phyloP scores from a whole-genome alignment of 306 rosid genomes.

The Pyrus communis region DNA sequence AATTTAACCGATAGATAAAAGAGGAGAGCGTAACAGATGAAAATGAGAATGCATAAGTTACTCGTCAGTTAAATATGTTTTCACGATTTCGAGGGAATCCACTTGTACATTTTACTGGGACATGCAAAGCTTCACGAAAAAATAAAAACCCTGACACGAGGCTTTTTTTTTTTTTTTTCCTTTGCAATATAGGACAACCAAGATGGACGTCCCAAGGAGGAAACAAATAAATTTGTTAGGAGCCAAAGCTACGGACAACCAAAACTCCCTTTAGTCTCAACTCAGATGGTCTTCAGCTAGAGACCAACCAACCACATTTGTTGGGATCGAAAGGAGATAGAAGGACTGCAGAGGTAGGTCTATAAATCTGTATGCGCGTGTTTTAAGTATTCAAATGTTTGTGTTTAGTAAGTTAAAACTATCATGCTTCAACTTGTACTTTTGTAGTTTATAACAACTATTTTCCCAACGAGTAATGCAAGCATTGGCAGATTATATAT shows the following conservation, averaged over 20 bases:
- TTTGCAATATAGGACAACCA: background rate
- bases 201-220: background rate
- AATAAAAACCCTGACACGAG: background rate
- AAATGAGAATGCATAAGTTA: no score
- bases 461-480: background rate
- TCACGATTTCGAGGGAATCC: background rate
- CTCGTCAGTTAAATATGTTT: background rate
- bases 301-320: background rate
- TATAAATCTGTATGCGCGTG: background rate
- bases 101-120: background rate
- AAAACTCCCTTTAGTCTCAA: background rate
- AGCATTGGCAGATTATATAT: background rate
- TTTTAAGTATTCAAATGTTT: background rate
- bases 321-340: background rate
- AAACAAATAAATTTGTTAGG: background rate
- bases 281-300: background rate
- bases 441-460: no score
- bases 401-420: background rate
- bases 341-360: background rate
- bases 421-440: background rate
- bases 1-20: no score
- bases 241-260: background rate
- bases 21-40: no score
- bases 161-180: background rate
- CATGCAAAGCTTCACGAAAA: background rate